Percentiles rank a stretch among this genome's conserved stretches.
Conservation (phyloP, 768 basidiomycete species). For the Hydnomerulius pinastri region DNA sequence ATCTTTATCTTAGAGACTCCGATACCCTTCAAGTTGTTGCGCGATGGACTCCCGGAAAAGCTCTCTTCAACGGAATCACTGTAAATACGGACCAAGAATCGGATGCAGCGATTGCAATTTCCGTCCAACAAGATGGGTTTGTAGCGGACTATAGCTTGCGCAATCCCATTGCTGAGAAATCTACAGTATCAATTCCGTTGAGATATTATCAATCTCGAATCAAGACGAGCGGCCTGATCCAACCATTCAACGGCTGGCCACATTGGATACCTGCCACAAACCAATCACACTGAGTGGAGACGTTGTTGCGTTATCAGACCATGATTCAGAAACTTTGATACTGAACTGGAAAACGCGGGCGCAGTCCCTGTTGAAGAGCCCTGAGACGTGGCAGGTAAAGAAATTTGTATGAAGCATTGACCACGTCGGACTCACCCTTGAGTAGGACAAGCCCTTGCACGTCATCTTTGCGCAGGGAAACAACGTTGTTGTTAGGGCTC, state of each 20-base stretch:
- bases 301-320: constrained; percentile 55
- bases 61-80: constrained; percentile 51
- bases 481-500: constrained; percentile 60
- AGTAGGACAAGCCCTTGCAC: constrained; percentile 53
- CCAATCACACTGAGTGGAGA: constrained; percentile 54
- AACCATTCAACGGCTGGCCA: constrained; percentile 33
- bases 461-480: constrained; percentile 48
- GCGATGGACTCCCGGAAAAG: constrained; percentile 57
- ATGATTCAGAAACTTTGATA: constrained; percentile 50
- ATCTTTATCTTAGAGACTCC: constrained; percentile 53
- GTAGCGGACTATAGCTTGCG: constrained; percentile 24
- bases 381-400: constrained; percentile 33
- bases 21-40: constrained; percentile 33
- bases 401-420: constrained; percentile 1
- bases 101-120: constrained; percentile 52
- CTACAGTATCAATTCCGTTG: constrained; percentile 21
- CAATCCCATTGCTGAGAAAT: constrained; percentile 13
- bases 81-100: constrained; percentile 49
- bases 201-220: constrained; percentile 29
- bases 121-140: constrained; percentile 48
- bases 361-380: constrained; percentile 48
- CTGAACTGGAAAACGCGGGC: constrained; percentile 54
- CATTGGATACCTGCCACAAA: constrained; percentile 42
- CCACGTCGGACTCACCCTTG: constrained; percentile 9
- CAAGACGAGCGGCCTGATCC: constrained; percentile 9